Evolutionary conservation across 1,284 basidiomycete species (phyloP), one percentile per base, ranked within the genome.

Genomic region (Trametes hirsuta): DNA sequence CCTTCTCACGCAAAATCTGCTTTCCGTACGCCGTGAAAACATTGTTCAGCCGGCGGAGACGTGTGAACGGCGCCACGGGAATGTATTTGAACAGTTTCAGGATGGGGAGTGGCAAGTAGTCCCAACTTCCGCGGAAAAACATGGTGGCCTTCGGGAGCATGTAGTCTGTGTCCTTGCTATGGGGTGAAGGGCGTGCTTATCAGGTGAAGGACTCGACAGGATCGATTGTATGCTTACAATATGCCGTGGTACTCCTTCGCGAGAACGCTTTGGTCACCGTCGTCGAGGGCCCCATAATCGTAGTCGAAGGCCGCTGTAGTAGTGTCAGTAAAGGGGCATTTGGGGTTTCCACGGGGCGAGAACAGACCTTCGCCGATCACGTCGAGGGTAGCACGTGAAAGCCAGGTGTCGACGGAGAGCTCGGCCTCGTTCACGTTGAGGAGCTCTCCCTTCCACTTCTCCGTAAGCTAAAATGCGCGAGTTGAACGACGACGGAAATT

Each of bases 1-100:
- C 66, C 63, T 82, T 84, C 42, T 73, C 64, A 6, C 70, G 62
- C 44, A 81, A 68, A 34, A 81, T 58, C 37, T 69, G 62, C 14
- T 58, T 63, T 4, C 72, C 71, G 3, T 72, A 60, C 2, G 44
- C 37, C 41, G 66, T 60, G 42, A 72, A 66, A 12, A 69, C 24
- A 24, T 37, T 47, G 12, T 25, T 40, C 14, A 58, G 44, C 40
- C 15, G 12, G 21, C 73, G 75, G 25, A 72, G 44, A 45, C 65
- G 66, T 35, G 64, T 51, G n/a, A 80, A 67, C 22, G 76, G 71
- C 50, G 68, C 67, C 47, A 69, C 70, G 3, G 78, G 74, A 3
- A 71, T 37, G 46, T 75, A 63, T 24, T 76, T 67, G 36, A 81
- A 45, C 54, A 69, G 70, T 47, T 76, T 69, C n/a, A 81, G 69